phyloP scores from a whole-genome alignment of 495 filamentous ascomycete species.

The Penicillium atrosanguineum region DNA sequence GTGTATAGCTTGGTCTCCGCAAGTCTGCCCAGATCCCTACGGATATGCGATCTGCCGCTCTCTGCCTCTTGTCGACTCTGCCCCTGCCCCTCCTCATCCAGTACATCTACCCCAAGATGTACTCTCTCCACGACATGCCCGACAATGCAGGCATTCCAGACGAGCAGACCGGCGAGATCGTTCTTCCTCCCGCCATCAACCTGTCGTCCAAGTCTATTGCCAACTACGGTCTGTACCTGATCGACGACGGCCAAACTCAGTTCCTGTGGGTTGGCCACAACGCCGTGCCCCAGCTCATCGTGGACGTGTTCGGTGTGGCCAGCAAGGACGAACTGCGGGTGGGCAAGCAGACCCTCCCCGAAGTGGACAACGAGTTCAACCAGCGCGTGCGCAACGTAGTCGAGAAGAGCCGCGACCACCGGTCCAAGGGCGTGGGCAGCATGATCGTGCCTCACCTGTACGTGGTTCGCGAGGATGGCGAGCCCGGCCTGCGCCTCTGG shows the following conservation, averaged over 20 bases:
- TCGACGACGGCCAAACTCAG: conserved; percentile 95
- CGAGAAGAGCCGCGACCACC: conserved; percentile 86
- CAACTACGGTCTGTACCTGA: conserved; percentile 94
- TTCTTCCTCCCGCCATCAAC: conserved; percentile 81
- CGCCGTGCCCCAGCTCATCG: conserved; percentile 81
- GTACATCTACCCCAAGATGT: conserved; percentile 93
- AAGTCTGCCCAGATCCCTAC: conserved; percentile 96
- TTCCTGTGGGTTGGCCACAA: conserved; percentile 97
- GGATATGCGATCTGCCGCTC: conserved; percentile 89
- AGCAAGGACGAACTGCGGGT: conserved; percentile 81
- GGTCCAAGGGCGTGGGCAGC: conserved; percentile 80
- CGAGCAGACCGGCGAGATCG: conserved; percentile 78
- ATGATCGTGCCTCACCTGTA: conserved; percentile 91
- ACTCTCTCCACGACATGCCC: conserved; percentile 98
- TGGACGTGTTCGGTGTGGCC: conserved; percentile 83
- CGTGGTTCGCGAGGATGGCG: conserved; percentile 90
- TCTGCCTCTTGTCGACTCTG: conserved; percentile 88
- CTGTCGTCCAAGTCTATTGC: conserved; percentile 83
- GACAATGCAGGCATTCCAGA: conserved; percentile 85
- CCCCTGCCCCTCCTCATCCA: conserved; percentile 90
- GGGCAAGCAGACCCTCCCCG: conserved; percentile 82
- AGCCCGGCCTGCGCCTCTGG: conserved; percentile 93
- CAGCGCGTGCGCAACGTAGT: conserved; percentile 86
- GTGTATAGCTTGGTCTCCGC: conserved; percentile 73
- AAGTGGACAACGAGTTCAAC: conserved; percentile 94